These are phyloP conservation scores for Aspergillus spinulosporus DNA, from an alignment of 2,329 filamentous ascomycete genomes.

Conservation along the genomic window DNA sequence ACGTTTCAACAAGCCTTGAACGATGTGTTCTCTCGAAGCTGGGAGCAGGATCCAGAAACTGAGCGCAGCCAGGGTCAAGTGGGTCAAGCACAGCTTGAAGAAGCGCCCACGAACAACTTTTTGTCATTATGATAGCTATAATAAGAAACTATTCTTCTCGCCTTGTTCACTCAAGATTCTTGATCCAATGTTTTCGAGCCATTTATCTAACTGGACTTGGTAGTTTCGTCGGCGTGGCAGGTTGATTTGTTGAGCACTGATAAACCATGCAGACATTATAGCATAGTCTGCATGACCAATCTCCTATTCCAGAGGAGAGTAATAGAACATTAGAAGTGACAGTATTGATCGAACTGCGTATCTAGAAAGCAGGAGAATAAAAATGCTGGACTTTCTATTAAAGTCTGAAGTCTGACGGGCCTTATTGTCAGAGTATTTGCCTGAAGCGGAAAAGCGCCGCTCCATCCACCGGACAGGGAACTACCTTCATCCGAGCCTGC, in stretches of 20 bases:
- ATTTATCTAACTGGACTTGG: neutral
- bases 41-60: conserved; percentile 41
- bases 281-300: too few relatives aligned
- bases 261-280: neutral
- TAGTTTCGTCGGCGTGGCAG: neutral
- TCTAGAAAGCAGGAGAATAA: too few relatives aligned
- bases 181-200: neutral
- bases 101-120: conserved; percentile 8
- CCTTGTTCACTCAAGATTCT: neutral
- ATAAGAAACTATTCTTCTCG: neutral
- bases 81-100: conserved; percentile 12
- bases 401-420: neutral
- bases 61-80: conserved; percentile 23
- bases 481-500: conserved; percentile 7
- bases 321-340: too few relatives aligned
- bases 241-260: neutral
- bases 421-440: neutral
- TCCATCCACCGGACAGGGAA: conserved; percentile 1
- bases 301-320: too few relatives aligned
- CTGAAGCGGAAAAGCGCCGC: conserved; percentile 11
- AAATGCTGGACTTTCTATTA: too few relatives aligned
- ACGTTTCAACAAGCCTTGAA: conserved; percentile 64
- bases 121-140: conserved; percentile 2
- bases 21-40: conserved; percentile 58
- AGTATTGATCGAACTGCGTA: too few relatives aligned